Base-by-base conservation (phyloP, 2,329 filamentous ascomycete species). In the Thielaviopsis euricoi region DNA sequence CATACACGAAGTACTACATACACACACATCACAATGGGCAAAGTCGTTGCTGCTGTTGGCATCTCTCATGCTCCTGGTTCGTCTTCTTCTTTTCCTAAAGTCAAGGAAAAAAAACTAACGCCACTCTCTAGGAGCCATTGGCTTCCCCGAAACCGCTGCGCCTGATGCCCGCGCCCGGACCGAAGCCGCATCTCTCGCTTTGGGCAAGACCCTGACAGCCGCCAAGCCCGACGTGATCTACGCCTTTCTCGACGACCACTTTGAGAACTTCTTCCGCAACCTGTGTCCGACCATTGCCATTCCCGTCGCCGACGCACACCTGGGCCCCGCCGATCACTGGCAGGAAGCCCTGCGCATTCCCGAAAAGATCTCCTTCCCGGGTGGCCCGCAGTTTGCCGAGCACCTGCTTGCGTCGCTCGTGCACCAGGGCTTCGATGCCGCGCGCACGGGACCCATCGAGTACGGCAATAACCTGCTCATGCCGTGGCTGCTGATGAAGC, bases 241-340 rank as follows among this genome's bases (percentile, higher is more conserved):
- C 57, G 66, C 65, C 17, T 67, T 67, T 54, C 64, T 67, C 1
- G 65, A 67, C 54, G 65, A 66, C 56, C 64, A 67, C 55, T 67
- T 66, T 57, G 64, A 66, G 53, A 67, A 66, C 55, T 66, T 67
- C 62, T 66, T 64, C 62, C 62, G 65, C 37, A 65, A 64, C 46
- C 63, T 65, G 55, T 66, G 66, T 62, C 66, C 64, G 26, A 63
- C 62, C 6, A 65, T 66, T 23, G 63, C 64, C n/a, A 62, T 67
- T 12, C 60, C 63, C 6, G 62, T 67, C 10, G 63, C 66, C 15
- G 60, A 65, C 12, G 51, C 60, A 17, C 64, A 66, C 43, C 60
- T 64, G 48, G 65, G 65, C 13, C 66, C 65, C 10, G 66, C 66
- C 21, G 65, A 66, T 58, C 65, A 67, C 57, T 65, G 64, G 62